Evolutionary conservation across 768 basidiomycete genomes (phyloP).

Genomic region (Amanita brunnescens): DNA sequence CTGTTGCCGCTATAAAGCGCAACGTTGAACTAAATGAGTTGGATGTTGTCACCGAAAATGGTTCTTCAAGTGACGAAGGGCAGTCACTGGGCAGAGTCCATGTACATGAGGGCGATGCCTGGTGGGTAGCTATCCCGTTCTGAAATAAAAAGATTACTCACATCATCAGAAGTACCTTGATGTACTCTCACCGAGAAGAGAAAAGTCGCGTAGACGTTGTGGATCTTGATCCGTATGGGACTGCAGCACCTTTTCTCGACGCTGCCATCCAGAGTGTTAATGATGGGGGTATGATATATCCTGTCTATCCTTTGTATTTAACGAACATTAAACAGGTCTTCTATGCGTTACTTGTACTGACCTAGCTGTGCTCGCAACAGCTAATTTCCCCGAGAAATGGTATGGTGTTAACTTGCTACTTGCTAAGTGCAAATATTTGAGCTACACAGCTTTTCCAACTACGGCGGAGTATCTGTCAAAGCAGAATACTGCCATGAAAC

Average conservation of each 20-base stretch:
- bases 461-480: conserved; percentile 84
- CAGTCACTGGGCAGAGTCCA: conserved; percentile 44
- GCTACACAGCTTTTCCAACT: conserved; percentile 74
- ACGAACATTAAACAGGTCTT: conserved; percentile 47
- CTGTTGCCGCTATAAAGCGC: conserved; percentile 75
- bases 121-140: conserved; percentile 39
- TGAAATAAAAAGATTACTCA: conserved; percentile 1
- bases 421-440: not conserved
- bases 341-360: conserved; percentile 97
- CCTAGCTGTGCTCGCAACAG: conserved; percentile 85
- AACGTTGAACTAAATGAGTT: conserved; percentile 83
- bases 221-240: conserved; percentile 98
- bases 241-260: conserved; percentile 95
- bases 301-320: conserved; percentile 1
- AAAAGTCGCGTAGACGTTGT: conserved; percentile 79
- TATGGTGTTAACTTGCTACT: conserved; percentile 21
- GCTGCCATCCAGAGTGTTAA: conserved; percentile 82
- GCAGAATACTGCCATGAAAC: conserved; percentile 96
- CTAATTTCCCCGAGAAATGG: conserved; percentile 97
- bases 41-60: conserved; percentile 14
- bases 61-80: not conserved
- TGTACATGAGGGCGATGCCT: conserved; percentile 91
- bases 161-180: conserved; percentile 50
- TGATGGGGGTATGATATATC: conserved; percentile 60
- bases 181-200: conserved; percentile 82